Evolutionary conservation across 345 rosid genomes (phyloP).

Genomic region (Eucalyptus curtisii): DNA sequence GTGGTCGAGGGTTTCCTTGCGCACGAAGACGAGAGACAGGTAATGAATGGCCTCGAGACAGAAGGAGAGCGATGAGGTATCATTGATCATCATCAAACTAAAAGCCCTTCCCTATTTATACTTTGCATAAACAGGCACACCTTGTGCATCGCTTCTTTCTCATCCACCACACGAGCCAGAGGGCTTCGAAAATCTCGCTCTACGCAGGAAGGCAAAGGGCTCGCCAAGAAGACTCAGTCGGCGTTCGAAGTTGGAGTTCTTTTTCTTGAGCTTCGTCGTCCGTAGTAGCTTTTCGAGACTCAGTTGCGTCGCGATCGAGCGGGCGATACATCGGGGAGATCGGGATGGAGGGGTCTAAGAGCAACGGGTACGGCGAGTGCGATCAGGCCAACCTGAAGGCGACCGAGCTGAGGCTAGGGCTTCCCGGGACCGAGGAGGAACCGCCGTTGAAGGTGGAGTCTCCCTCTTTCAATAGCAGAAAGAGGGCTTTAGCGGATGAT

Average conservation of each 20-base stretch:
- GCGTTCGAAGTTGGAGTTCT: neutral
- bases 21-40: neutral
- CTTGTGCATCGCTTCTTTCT: constrained; percentile 2
- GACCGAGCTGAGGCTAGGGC: constrained; percentile 72
- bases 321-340: neutral
- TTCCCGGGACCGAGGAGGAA: constrained; percentile 49
- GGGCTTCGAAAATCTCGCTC: neutral
- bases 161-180: neutral
- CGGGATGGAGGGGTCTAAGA: neutral
- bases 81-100: neutral
- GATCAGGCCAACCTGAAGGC: constrained; percentile 38
- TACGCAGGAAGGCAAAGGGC: neutral
- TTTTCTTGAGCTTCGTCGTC: neutral
- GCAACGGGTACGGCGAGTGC: neutral
- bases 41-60: neutral
- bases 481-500: constrained; percentile 22
- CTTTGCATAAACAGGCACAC: neutral
- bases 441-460: neutral
- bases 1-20: neutral
- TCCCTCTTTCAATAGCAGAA: constrained; percentile 8
- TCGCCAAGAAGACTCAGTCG: neutral
- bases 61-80: neutral
- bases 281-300: neutral
- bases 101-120: neutral
- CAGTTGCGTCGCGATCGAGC: neutral